These are phyloP conservation scores for Solidago caesia DNA, from an alignment of 129 eudicot genomes.

Conservation along the genomic window DNA sequence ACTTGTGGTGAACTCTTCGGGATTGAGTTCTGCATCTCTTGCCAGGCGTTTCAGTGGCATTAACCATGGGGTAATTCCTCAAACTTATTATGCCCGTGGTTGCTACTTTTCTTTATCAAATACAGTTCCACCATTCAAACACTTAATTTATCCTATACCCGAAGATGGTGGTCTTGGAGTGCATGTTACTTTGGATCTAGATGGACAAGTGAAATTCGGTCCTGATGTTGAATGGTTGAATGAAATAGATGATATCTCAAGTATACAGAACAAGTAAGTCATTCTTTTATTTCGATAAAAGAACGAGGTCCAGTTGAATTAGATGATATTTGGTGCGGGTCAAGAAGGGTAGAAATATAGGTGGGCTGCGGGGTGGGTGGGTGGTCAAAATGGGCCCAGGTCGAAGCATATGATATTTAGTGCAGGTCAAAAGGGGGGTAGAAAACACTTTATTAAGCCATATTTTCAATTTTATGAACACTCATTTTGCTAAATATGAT, in stretches of 20 bases:
- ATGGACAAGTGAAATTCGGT: slow-evolving; percentile 86
- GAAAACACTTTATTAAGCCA: no score
- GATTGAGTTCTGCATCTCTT: slow-evolving; percentile 67
- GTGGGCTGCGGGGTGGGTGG: no score
- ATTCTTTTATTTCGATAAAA: background rate
- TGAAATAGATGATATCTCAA: slow-evolving; percentile 54
- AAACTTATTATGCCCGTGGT: slow-evolving; percentile 70
- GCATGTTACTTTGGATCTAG: slow-evolving; percentile 86
- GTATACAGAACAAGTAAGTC: slow-evolving; percentile 69
- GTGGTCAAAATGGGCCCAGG: no score
- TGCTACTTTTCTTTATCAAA: slow-evolving; percentile 73
- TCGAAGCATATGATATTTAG: no score
- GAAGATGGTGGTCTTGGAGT: slow-evolving; percentile 96
- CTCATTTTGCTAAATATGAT: no score
- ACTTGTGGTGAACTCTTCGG: slow-evolving; percentile 81
- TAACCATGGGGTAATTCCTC: slow-evolving; percentile 40
- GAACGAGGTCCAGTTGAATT: no score
- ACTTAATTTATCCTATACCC: slow-evolving; percentile 84
- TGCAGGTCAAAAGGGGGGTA: no score
- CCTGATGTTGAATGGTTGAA: slow-evolving; percentile 89
- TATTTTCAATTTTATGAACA: no score
- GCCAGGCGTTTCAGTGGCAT: slow-evolving; percentile 62
- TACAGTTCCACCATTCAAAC: slow-evolving; percentile 63
- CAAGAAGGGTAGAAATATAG: no score
- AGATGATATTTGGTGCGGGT: no score